Evolutionary conservation across 1,284 basidiomycete species (phyloP).

Genomic region (Microbotryum saponariae): DNA sequence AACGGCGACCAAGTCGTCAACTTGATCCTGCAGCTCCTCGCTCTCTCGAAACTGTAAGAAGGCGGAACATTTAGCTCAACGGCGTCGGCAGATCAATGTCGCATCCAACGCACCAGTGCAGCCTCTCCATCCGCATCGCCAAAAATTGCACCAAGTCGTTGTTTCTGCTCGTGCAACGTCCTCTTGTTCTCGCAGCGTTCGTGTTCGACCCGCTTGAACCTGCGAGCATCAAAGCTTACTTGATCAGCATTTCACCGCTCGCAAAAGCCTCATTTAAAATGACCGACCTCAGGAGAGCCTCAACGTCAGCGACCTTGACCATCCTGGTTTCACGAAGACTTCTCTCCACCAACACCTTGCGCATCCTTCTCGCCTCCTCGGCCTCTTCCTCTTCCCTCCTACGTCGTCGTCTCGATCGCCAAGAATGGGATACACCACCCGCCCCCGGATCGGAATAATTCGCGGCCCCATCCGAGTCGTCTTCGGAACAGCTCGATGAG

Average conservation of each 20-base stretch:
- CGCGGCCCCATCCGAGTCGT: conserved; percentile 6
- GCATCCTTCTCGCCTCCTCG: conserved; percentile 2
- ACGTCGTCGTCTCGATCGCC: neutral
- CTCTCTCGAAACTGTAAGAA: conserved; percentile 8
- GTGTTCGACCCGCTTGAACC: too few species aligned
- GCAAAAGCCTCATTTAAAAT: too few species aligned
- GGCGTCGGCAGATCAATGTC: too few species aligned
- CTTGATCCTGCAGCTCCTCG: conserved; percentile 13
- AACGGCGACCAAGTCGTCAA: conserved; percentile 18
- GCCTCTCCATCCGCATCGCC: too few species aligned
- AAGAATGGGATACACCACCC: neutral
- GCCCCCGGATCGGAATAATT: conserved; percentile 25
- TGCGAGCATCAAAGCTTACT: too few species aligned
- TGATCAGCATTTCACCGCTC: too few species aligned
- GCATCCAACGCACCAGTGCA: too few species aligned
- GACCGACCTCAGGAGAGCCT: neutral
- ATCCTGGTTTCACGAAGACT: conserved; percentile 26
- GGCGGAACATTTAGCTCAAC: too few species aligned
- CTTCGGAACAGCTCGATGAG: neutral
- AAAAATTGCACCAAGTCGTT: too few species aligned
- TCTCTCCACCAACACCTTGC: conserved; percentile 16
- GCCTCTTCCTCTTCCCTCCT: neutral
- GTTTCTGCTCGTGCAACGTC: too few species aligned
- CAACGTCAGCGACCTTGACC: conserved; percentile 10
- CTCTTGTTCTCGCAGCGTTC: too few species aligned